Evolutionary conservation across 73 alveolate genomes (phyloP), one percentile per base, ranked within the genome.

Genomic region (Symbiodinium natans): DNA sequence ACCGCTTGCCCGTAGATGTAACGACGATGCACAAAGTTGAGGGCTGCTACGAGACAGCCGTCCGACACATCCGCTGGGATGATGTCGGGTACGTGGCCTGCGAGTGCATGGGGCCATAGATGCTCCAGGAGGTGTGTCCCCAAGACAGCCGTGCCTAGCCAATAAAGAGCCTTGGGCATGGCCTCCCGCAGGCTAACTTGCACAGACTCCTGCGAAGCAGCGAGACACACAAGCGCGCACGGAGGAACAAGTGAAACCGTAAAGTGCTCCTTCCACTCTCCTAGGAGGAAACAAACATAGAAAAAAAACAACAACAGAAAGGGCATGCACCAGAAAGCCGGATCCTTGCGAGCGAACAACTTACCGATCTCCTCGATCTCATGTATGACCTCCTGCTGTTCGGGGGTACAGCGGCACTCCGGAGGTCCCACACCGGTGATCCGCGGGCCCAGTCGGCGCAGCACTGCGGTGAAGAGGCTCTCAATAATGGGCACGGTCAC

Each of bases 341-440:
- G n/a, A n/a, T 43, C 56, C 10, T 52, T 86, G 41, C 93, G 48
- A 40, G 93, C 83, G 38, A 48, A 86, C 48, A 86, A 34, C 2
- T 71, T 40, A 29, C 93, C 93, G 15, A 86, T 52, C 39, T 86
- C 93, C 56, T 48, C 93, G 38, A 86, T 31, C 25, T 86, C 93
- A 9, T 43, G 56, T 11, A 86, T 46, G 46, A 86, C 82, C 3
- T 71, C 52, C 2, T 77, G 93, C 39, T 86, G 93, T 38, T 17
- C 83, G 3, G 48, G 40, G 1, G 93, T 33, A 6, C 56, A 31
- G 40, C 10, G 23, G n/a, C 52, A 52, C 29, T 31, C 82, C 1
- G 82, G 82, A 15, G 19, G 41, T 21, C 39, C 27, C 38, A 34
- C 15, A 21, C 56, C 54, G 1, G 93, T 52, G 21, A 33, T 33